Evolutionary conservation across 75 land plant species (phyloP).

Genomic region (Selaginella moellendorffii): DNA sequence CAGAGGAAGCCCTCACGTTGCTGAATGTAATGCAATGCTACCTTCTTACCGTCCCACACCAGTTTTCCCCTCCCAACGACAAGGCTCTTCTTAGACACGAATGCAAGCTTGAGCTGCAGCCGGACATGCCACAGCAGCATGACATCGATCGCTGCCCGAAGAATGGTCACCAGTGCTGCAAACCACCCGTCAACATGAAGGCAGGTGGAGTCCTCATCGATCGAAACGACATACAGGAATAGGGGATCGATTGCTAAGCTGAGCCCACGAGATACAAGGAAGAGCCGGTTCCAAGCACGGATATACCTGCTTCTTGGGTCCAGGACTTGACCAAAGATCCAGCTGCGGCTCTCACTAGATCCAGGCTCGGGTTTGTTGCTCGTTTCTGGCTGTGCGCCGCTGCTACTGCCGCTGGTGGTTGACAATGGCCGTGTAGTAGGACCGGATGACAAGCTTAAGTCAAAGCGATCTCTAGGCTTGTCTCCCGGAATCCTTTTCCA

Average conservation of each 20-base stretch:
- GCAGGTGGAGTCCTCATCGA: slow-evolving; percentile 22
- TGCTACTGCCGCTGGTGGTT: no score
- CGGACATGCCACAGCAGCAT: background rate
- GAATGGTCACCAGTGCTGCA: background rate
- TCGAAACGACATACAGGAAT: slow-evolving; percentile 47
- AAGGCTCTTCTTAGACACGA: background rate
- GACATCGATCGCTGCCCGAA: background rate
- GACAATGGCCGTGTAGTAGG: no score
- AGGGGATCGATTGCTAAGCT: slow-evolving; percentile 69
- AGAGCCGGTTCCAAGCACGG: slow-evolving; percentile 50
- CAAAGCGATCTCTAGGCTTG: no score
- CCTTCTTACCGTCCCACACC: background rate
- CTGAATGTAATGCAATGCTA: slow-evolving; percentile 3
- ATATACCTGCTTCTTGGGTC: slow-evolving; percentile 62
- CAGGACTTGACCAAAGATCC: slow-evolving; percentile 43
- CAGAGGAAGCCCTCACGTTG: background rate
- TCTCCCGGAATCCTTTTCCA: no score
- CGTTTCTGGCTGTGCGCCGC: no score
- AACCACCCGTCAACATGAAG: background rate
- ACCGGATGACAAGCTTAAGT: no score
- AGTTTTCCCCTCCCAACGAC: slow-evolving; percentile 7
- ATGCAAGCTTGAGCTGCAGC: slow-evolving; percentile 10
- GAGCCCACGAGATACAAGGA: slow-evolving; percentile 48
- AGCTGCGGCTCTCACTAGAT: slow-evolving; percentile 11
- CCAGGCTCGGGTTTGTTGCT: no score